Conservation (phyloP, 2,329 filamentous ascomycete species). For the Macrophomina phaseolina region DNA sequence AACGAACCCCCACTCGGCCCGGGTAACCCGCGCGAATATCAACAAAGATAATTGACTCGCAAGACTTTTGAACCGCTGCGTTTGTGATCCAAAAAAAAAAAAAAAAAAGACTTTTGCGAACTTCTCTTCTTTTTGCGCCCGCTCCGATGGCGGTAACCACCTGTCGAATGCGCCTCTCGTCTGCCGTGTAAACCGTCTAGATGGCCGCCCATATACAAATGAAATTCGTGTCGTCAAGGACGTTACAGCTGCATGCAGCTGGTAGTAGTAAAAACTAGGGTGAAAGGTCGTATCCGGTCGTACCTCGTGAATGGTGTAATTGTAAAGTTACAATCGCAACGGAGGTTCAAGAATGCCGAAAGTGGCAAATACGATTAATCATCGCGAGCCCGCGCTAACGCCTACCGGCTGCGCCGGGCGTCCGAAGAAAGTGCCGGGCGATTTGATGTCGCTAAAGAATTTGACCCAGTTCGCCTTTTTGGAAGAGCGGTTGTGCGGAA, state of each 20-base stretch:
- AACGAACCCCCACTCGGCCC: neutral
- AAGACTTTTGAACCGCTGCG: constrained; percentile 21
- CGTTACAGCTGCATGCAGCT: constrained; percentile 26
- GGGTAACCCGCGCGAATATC: constrained; percentile 9
- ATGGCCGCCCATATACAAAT: constrained; percentile 34
- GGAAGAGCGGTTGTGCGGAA: constrained; percentile 37
- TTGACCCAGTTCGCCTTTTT: constrained; percentile 47
- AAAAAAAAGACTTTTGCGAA: constrained; percentile 4
- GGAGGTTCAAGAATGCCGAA: constrained; percentile 24
- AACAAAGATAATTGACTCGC: neutral
- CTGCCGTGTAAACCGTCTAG: constrained; percentile 21
- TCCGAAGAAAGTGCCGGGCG: constrained; percentile 42
- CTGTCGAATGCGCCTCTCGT: neutral
- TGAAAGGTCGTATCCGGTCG: constrained; percentile 44
- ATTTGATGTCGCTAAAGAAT: constrained; percentile 45
- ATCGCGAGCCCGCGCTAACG: constrained; percentile 12
- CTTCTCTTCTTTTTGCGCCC: constrained; percentile 1
- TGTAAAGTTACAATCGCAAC: constrained; percentile 39
- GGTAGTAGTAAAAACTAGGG: constrained; percentile 33
- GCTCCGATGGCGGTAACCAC: neutral
- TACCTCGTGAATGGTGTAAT: constrained; percentile 43
- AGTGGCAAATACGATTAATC: neutral
- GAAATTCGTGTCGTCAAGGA: constrained; percentile 36
- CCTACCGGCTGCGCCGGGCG: constrained; percentile 33
- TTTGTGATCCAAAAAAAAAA: constrained; percentile 21